phyloP scores from a whole-genome alignment of 2,329 filamentous ascomycete species.

The Plenodomus lindquistii region DNA sequence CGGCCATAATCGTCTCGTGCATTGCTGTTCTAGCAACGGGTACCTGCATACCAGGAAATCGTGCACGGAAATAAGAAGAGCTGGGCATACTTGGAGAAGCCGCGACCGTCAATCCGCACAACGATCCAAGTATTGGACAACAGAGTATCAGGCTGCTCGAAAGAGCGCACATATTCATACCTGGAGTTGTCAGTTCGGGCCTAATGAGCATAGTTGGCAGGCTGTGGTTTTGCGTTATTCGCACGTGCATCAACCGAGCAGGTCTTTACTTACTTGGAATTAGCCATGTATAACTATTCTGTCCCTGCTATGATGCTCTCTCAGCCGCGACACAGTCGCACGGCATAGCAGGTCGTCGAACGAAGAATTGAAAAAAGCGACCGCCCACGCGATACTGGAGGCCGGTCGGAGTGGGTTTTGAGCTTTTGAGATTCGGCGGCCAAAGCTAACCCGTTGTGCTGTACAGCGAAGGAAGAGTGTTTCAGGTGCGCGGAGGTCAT shows the following conservation, averaged over 20 bases:
- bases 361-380: constrained; percentile 3
- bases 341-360: constrained; percentile 24
- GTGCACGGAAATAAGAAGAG: constrained; percentile 8
- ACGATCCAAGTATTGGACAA: constrained; percentile 95
- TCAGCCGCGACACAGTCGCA: constrained; percentile 3
- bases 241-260: constrained; percentile 5
- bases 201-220: background rate
- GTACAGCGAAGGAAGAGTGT: constrained; percentile 17
- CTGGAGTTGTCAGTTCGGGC: constrained; percentile 52
- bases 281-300: constrained; percentile 22
- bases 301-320: background rate
- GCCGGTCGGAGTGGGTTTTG: constrained; percentile 16
- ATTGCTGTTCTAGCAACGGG: constrained; percentile 9
- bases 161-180: constrained; percentile 90
- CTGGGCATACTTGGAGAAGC: constrained; percentile 79
- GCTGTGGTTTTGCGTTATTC: background rate
- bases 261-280: constrained; percentile 26
- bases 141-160: constrained; percentile 80
- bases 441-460: constrained; percentile 15
- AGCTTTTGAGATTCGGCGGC: constrained; percentile 9
- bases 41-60: constrained; percentile 19
- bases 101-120: constrained; percentile 88
- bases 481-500: constrained; percentile 23
- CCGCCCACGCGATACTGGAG: constrained; percentile 6
- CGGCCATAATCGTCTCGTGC: constrained; percentile 10